A percentile compares a stretch with the other conserved stretches of the same genome.
Evolutionary conservation across 306 rosid species (phyloP).

Genomic region (Castanea sativa): DNA sequence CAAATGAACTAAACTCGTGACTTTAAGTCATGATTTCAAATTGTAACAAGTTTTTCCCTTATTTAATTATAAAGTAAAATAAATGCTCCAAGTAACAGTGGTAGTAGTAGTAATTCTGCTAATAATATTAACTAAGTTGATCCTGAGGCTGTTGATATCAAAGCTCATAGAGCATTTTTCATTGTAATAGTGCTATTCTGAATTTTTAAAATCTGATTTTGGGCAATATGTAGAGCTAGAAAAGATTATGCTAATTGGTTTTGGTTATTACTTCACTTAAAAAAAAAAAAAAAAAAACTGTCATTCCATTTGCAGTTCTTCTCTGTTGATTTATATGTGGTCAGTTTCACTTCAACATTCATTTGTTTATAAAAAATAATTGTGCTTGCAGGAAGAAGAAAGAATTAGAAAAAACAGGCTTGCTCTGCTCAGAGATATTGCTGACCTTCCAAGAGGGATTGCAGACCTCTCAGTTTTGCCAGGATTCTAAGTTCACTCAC

Average conservation of each 20-base stretch:
- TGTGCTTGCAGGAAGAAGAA: conserved; percentile 62
- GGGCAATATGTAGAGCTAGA: not conserved
- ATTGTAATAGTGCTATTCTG: not conserved
- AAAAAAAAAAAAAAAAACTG: too few species aligned
- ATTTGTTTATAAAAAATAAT: not conserved
- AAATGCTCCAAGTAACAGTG: too few species aligned
- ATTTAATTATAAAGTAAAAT: too few species aligned
- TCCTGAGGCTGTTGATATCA: not conserved
- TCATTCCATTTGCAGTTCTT: not conserved
- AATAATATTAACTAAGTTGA: not conserved
- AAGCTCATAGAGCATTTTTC: not conserved
- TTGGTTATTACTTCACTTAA: not conserved
- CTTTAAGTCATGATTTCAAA: too few species aligned
- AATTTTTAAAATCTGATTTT: not conserved
- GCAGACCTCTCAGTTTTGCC: conserved; percentile 82
- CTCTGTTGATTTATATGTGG: not conserved
- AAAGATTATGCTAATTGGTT: not conserved
- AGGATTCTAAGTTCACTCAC: conserved; percentile 56
- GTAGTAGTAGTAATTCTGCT: not conserved
- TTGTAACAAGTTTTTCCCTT: too few species aligned
- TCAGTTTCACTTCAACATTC: not conserved
- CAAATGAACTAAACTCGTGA: too few species aligned
- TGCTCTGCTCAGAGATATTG: conserved; percentile 68
- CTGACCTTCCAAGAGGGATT: conserved; percentile 86
- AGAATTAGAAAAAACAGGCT: conserved; percentile 78